Percentiles rank a stretch among this genome's conserved stretches.
phyloP scores from a whole-genome alignment of 306 rosid genomes.

The Casuarina glauca region DNA sequence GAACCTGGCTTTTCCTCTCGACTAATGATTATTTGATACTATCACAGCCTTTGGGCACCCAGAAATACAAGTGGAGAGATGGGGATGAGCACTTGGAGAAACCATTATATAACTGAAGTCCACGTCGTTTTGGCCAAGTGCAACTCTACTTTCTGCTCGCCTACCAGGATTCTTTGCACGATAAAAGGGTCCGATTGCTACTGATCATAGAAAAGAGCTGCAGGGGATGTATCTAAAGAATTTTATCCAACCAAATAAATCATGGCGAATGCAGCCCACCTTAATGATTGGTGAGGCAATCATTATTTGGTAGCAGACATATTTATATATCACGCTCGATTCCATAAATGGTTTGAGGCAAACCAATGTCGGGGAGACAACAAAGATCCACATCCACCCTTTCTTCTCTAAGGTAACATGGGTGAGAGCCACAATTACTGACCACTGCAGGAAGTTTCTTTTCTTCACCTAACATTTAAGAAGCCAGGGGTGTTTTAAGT shows the following conservation, averaged over 20 bases:
- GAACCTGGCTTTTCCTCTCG: neutral
- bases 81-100: neutral
- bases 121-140: constrained; percentile 9
- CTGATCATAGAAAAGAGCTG: constrained; percentile 19
- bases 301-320: constrained; percentile 37
- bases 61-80: constrained; percentile 1
- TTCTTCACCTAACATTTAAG: too few relatives aligned
- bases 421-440: too few relatives aligned
- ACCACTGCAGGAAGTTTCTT: too few relatives aligned
- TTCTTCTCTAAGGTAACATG: too few relatives aligned
- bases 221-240: neutral
- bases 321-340: constrained; percentile 11
- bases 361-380: neutral
- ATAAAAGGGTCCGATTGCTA: constrained; percentile 18
- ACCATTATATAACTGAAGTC: neutral
- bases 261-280: constrained; percentile 24
- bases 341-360: neutral
- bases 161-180: constrained; percentile 25
- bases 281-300: constrained; percentile 52
- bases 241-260: constrained; percentile 11
- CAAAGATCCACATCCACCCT: neutral
- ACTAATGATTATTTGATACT: neutral
- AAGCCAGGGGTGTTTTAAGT: too few relatives aligned
- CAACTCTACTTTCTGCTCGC: constrained; percentile 25
- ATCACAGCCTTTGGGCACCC: constrained; percentile 1